These are phyloP conservation scores for Neurospora sp. DNA, from an alignment of 495 filamentous ascomycete species.

Conservation along the genomic window DNA sequence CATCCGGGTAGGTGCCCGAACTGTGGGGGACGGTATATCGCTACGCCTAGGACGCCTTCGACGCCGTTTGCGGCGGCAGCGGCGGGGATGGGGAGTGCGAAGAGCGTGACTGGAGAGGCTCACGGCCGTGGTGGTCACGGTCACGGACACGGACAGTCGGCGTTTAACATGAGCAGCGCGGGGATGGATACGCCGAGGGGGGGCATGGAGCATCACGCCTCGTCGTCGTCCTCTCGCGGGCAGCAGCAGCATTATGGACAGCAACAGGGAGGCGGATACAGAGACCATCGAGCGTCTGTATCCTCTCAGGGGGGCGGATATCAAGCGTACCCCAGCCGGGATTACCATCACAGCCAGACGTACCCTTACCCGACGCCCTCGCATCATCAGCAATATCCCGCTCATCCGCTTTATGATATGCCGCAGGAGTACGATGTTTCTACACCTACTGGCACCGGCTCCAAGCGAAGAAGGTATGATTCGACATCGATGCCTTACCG, in stretches of 20 bases:
- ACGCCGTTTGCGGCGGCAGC: conserved; percentile 35
- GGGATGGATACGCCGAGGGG: not conserved
- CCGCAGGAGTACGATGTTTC: not conserved
- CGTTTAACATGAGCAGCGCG: not conserved
- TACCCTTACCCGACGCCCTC: not conserved
- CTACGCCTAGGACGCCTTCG: conserved; percentile 42
- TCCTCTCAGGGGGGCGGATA: not conserved
- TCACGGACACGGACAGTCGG: not conserved
- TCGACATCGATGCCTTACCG: not conserved
- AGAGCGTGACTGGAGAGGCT: too few relatives aligned
- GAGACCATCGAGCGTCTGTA: not conserved
- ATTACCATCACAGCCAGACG: not conserved
- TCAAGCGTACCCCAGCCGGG: not conserved
- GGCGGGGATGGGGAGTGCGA: too few relatives aligned
- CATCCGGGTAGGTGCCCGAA: conserved; percentile 46
- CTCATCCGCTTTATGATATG: not conserved
- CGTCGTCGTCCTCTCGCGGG: not conserved
- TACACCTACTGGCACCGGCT: not conserved
- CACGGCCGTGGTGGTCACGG: not conserved
- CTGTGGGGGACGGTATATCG: conserved; percentile 54
- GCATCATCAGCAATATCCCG: not conserved
- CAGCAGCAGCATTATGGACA: not conserved
- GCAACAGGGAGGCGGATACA: not conserved
- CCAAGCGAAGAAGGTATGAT: not conserved
- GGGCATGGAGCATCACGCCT: not conserved